Conservation (phyloP, 139 green algal genomes). For the Coccomyxa sp. region DNA sequence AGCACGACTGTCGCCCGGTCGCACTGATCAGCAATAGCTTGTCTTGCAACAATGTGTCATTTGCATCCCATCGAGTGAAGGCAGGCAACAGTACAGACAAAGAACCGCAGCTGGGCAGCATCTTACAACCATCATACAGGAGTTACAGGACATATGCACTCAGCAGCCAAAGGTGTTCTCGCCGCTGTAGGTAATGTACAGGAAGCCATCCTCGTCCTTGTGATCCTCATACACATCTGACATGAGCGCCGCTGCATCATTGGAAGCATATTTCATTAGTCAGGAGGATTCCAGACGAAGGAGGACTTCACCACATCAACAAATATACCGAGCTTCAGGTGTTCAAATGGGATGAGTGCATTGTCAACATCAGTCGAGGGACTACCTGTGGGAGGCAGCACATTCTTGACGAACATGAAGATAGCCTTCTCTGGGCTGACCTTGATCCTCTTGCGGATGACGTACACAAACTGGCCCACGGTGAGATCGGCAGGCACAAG, state of each 20-base stretch:
- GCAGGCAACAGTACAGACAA: too few relatives aligned
- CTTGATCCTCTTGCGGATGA: constrained; percentile 98
- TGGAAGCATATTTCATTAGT: not conserved
- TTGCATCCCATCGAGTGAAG: too few relatives aligned
- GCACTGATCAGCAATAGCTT: too few relatives aligned
- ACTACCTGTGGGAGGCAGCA: constrained; percentile 89
- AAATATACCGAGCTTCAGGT: not conserved
- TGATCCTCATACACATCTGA: constrained; percentile 96
- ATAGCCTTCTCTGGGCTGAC: constrained; percentile 96
- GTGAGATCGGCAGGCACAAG: constrained; percentile 96
- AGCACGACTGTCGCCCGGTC: too few relatives aligned
- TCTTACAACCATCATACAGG: too few relatives aligned
- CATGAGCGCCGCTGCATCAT: constrained; percentile 87
- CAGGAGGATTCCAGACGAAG: not conserved
- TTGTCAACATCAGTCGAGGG: not conserved
- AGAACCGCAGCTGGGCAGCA: too few relatives aligned
- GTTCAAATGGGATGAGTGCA: not conserved
- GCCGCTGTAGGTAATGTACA: constrained; percentile 96
- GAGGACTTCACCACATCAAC: not conserved
- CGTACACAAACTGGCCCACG: constrained; percentile 98
- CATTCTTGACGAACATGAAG: constrained; percentile 99
- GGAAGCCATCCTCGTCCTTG: constrained; percentile 97
- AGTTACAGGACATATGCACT: not conserved
- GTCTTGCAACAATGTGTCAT: too few relatives aligned
- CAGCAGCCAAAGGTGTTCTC: constrained; percentile 83